Evolutionary conservation across 2,329 filamentous ascomycete genomes (phyloP).

Genomic region (Capronia americana): DNA sequence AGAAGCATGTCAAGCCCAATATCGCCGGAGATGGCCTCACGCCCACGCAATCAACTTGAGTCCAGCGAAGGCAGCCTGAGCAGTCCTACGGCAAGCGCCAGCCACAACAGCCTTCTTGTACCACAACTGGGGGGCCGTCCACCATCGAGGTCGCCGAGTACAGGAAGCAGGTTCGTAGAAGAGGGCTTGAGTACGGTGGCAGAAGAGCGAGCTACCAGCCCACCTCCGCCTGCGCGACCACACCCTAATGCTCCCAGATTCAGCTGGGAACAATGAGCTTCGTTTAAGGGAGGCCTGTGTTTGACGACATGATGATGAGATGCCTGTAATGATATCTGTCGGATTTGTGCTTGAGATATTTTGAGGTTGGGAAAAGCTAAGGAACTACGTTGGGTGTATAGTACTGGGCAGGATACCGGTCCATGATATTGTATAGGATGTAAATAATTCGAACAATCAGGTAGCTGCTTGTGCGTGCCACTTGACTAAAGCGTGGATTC

Average conservation of each 20-base stretch:
- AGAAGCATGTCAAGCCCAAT: conserved; percentile 27
- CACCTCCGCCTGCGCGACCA: conserved; percentile 10
- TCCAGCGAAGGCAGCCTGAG: conserved; percentile 1
- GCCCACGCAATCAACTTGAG: conserved; percentile 12
- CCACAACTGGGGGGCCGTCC: conserved; percentile 34
- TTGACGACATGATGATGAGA: neutral
- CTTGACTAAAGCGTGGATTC: neutral
- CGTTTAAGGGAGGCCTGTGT: conserved; percentile 6
- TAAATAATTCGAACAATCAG: neutral
- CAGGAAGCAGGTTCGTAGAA: conserved; percentile 39
- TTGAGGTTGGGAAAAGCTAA: neutral
- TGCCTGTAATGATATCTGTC: conserved; percentile 17
- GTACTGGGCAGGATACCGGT: conserved; percentile 16
- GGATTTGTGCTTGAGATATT: conserved; percentile 4
- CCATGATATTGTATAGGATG: conserved; percentile 10
- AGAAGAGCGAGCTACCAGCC: conserved; percentile 25
- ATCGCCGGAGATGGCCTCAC: conserved; percentile 30
- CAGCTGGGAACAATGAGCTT: conserved; percentile 37
- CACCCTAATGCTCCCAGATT: conserved; percentile 21
- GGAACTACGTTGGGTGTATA: conserved; percentile 5
- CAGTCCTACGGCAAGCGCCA: conserved; percentile 14
- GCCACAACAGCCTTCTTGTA: conserved; percentile 25
- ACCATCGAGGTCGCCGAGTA: conserved; percentile 34
- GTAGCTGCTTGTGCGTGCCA: neutral
- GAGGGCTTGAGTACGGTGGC: conserved; percentile 34